These are phyloP conservation scores for Hyphodiscus hymeniophilus DNA, from an alignment of 495 filamentous ascomycete species.

Conservation along the genomic window DNA sequence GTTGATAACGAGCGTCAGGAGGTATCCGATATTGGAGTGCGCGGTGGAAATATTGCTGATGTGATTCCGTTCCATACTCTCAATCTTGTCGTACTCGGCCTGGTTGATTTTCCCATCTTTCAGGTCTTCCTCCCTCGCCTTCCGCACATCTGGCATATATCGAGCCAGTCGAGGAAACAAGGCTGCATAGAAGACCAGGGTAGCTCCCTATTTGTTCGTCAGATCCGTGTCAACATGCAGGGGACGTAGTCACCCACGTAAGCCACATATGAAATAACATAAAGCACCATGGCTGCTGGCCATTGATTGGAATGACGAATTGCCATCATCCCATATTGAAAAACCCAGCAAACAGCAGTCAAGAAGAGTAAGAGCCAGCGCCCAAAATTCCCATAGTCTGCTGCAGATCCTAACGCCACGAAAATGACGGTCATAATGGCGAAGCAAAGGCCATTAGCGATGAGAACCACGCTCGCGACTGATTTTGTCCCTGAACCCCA, in stretches of 20 bases:
- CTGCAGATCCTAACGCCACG: slow-evolving; percentile 39
- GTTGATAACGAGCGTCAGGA: slow-evolving; percentile 36
- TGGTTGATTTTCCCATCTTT: slow-evolving; percentile 33
- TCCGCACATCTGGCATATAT: slow-evolving; percentile 40
- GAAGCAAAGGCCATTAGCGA: slow-evolving; percentile 44
- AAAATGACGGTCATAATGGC: slow-evolving; percentile 43
- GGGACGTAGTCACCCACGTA: slow-evolving; percentile 21
- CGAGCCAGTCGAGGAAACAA: slow-evolving; percentile 38
- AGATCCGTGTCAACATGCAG: no score
- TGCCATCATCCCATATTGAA: slow-evolving; percentile 40
- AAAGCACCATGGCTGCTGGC: slow-evolving; percentile 40
- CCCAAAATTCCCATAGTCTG: slow-evolving; percentile 42
- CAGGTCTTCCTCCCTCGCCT: slow-evolving; percentile 38
- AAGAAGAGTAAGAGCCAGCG: slow-evolving; percentile 38
- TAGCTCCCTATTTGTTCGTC: slow-evolving; percentile 26
- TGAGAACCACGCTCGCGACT: slow-evolving; percentile 37
- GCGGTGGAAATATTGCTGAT: slow-evolving; percentile 42
- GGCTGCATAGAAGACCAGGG: slow-evolving; percentile 41
- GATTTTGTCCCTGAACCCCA: slow-evolving; percentile 38
- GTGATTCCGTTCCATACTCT: slow-evolving; percentile 41
- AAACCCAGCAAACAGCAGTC: slow-evolving; percentile 39
- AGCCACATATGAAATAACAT: slow-evolving; percentile 38
- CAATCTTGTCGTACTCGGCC: slow-evolving; percentile 37
- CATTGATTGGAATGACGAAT: slow-evolving; percentile 37
- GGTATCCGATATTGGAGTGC: slow-evolving; percentile 42